Evolutionary conservation across 2,329 filamentous ascomycete species (phyloP), one percentile per base, ranked within the genome.

Genomic region (Aspergillus glaucus): DNA sequence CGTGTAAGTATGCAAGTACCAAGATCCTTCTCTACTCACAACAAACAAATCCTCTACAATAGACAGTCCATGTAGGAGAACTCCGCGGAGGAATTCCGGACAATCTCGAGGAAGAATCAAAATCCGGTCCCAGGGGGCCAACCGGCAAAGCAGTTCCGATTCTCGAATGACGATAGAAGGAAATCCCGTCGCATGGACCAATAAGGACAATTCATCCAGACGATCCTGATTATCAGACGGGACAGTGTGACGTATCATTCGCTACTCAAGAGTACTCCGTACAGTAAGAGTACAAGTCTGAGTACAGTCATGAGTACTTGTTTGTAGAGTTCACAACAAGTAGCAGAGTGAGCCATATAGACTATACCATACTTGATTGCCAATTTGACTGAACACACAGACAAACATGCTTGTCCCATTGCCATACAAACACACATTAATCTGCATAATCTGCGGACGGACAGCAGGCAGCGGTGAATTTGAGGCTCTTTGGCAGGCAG

Each of bases 81-180:
- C 24, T 12, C 10, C 26, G 9, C 26, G 26, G 26, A 30, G 26
- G 4, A 30, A 30, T 12, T 30, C 10, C 26, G 26, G 26, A 4
- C 26, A 30, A 30, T 30, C 10, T 12, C 26, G 10, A 30, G 26
- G 26, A 30, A 30, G 4, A 30, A 30, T 30, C 26, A 30, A 30
- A 30, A 30, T 30, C 26, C 26, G 26, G 26, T 30, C 26, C 26
- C 10, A 12, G 8, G 26, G 26, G 3, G 10, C 26, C 26, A 30
- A 30, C 26, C 26, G 26, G 26, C 26, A 30, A 30, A 30, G 10
- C 26, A 40, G 10, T 40, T 40, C 37, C 37, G 37, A 14, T 62
- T 62, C 58, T 59, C 43, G 60, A 62, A 62, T 41, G 47, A 26
- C 56, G 52, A 57, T 62, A 61, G 60, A 62, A 61, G 47, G 17